A percentile compares a stretch with the other conserved stretches of the same genome.
phyloP scores from a whole-genome alignment of 2,329 filamentous ascomycete species.

The Teratosphaeria zuluensis region DNA sequence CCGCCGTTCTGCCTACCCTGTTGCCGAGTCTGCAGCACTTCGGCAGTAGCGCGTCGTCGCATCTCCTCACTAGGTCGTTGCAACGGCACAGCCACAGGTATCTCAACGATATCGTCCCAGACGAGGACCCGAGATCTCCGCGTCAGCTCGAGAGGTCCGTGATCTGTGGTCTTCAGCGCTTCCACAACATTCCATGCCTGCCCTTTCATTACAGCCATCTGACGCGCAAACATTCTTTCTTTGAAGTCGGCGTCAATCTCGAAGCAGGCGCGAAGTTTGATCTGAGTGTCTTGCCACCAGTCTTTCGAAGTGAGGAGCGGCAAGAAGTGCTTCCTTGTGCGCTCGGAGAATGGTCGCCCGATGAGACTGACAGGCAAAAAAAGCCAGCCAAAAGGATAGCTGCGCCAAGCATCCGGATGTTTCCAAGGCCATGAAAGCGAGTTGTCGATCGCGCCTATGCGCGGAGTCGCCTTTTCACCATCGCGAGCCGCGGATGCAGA shows the following conservation, averaged over 20 bases:
- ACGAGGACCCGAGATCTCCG: constrained; percentile 85
- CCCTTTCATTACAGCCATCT: constrained; percentile 98
- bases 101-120: constrained; percentile 95
- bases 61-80: constrained; percentile 76
- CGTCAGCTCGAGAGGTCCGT: constrained; percentile 88
- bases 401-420: constrained; percentile 83
- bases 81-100: constrained; percentile 88
- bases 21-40: constrained; percentile 1
- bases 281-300: constrained; percentile 94
- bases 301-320: constrained; percentile 85
- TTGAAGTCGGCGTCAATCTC: constrained; percentile 91
- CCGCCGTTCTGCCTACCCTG: constrained; percentile 7
- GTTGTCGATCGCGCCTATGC: constrained; percentile 91
- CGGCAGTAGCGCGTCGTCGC: constrained; percentile 45
- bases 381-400: constrained; percentile 97
- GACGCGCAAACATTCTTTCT: constrained; percentile 96
- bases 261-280: constrained; percentile 77
- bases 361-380: constrained; percentile 95
- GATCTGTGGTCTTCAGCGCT: constrained; percentile 83
- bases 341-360: constrained; percentile 89
- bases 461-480: constrained; percentile 51
- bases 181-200: constrained; percentile 99
- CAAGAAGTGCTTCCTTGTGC: constrained; percentile 89
- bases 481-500: constrained; percentile 42
- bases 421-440: constrained; percentile 99